Base-by-base conservation (phyloP, 148 eudicot genomes). In the Cornus controversa region DNA sequence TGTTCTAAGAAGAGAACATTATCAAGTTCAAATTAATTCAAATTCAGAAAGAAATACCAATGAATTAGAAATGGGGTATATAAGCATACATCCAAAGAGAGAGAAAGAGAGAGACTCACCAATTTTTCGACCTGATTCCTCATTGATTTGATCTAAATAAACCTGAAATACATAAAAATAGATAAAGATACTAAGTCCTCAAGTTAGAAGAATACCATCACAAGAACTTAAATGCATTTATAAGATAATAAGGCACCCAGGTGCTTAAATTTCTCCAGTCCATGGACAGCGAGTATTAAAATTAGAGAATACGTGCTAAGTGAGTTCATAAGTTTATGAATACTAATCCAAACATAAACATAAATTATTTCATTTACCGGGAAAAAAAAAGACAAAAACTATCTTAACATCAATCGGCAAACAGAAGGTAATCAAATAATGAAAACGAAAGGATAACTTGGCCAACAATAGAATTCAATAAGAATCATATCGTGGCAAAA, bases 141-240 rank as follows among this genome's bases (percentile, higher is more conserved):
- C 97, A 79, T 74, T 84, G 80, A 74, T 62, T 73, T 91, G 80
- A 84, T 94, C 98, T 36, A 89, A 79, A 80, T 92, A 82, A 77
- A 81, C 96, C 98, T 94, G 89, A 47, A 78, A 75, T 73, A 16
- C 66, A 64, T 71, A 66, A 78, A 28, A 42, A 14, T 31, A 75
- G 73, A 37, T 74, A 13, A 73, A 15, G 70, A 36, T 53, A 29
- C 29, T 3, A 66, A 77, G 47, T 75, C 66, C 23, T 57, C 77
- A 26, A 3, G 10, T 2, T 24, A 1, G 15, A 64, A 69, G 27
- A 40, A 66, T 8, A 66, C 27, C 23, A 84, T 37, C 15, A 81
- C 69, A 36, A 31, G 69, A 23, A 3, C 57, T 36, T 60, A 6
- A 20, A 65, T 42, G 5, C 22, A 29, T 40, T 74, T 4, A 58